Base-by-base conservation (phyloP, 1,284 basidiomycete species). In the Volvariella surrecta region DNA sequence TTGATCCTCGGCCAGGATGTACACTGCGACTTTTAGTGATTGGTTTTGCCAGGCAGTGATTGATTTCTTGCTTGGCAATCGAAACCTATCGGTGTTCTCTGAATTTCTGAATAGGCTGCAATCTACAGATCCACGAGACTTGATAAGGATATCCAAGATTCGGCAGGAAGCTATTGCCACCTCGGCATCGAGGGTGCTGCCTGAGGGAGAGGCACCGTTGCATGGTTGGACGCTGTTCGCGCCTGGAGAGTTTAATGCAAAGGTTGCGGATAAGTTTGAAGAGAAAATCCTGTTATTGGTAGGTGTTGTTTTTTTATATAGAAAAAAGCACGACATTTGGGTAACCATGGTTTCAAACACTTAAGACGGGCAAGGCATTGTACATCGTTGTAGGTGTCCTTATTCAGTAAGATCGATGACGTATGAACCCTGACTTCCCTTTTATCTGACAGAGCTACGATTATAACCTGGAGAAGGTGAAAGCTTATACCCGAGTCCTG, bases 41-140 rank as follows among this genome's bases (percentile, higher is more conserved):
- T 98, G 94, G 79, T 99, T 97, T 65, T 84, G 80, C 42, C 95
- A 99, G 67, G 89, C 92, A 1, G 88, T 92, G 40, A 91, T 94
- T 52, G 91, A 95, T 58, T 96, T 85, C 58, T 79, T 89, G 70
- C 80, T 92, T 40, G 93, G 93, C 19, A 82, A 92, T 59, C 84
- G 93, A 45, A 85, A 82, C 0, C 58, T 82, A 17, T 74, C 84
- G 24, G 89, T 94, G 3, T 96, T 96, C 63, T 85, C 89, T 28
- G 93, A 96, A 60, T 96, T 96, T 59, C 66, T 94, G 41, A 71
- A 86, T 47, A 90, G 82, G 52, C 68, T 96, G 40, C 83, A 87
- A 53, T 89, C 87, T 7, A 86, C 86, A 10, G 95, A 99, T 61
- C 91, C 92, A 1, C 75, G 87, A 37, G 89, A 94, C 53, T 73